Evolutionary conservation across 768 basidiomycete genomes (phyloP).

Genomic region (Crepidotus variabilis): DNA sequence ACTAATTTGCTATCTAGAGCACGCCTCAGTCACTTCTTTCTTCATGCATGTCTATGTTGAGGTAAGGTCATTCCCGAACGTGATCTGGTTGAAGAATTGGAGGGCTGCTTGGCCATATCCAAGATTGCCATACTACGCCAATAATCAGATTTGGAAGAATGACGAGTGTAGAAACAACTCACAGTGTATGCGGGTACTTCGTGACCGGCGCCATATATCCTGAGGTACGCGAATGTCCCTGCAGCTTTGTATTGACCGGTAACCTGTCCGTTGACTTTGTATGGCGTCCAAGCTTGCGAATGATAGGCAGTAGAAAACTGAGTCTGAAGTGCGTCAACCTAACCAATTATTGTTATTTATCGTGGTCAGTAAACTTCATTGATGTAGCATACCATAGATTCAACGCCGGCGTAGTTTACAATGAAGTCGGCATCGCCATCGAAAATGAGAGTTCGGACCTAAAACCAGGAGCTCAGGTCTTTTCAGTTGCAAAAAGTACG

Average conservation of each 20-base stretch:
- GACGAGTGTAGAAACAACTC: neutral
- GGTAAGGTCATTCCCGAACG: slow-evolving; percentile 21
- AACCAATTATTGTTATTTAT: too few species aligned
- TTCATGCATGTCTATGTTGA: slow-evolving; percentile 1
- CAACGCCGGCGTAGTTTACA: slow-evolving; percentile 51
- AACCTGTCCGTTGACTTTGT: slow-evolving; percentile 44
- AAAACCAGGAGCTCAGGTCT: too few species aligned
- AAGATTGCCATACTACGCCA: slow-evolving; percentile 28
- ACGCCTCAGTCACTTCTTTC: too few species aligned
- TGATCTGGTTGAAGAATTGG: slow-evolving; percentile 42
- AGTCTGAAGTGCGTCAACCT: slow-evolving; percentile 39
- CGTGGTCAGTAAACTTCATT: too few species aligned
- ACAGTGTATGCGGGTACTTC: slow-evolving; percentile 46
- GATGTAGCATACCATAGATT: slow-evolving; percentile 37
- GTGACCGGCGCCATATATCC: slow-evolving; percentile 46
- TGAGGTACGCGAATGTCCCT: slow-evolving; percentile 51
- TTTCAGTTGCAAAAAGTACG: neutral
- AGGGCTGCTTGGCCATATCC: slow-evolving; percentile 37
- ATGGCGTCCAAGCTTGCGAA: slow-evolving; percentile 40
- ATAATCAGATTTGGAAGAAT: neutral
- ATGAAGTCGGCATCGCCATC: slow-evolving; percentile 60
- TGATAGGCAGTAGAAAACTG: slow-evolving; percentile 39
- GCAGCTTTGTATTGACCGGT: slow-evolving; percentile 58
- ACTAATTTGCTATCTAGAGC: too few species aligned
- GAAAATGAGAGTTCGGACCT: slow-evolving; percentile 48